phyloP scores from a whole-genome alignment of 2,329 filamentous ascomycete genomes.

The Colletotrichum sp. region DNA sequence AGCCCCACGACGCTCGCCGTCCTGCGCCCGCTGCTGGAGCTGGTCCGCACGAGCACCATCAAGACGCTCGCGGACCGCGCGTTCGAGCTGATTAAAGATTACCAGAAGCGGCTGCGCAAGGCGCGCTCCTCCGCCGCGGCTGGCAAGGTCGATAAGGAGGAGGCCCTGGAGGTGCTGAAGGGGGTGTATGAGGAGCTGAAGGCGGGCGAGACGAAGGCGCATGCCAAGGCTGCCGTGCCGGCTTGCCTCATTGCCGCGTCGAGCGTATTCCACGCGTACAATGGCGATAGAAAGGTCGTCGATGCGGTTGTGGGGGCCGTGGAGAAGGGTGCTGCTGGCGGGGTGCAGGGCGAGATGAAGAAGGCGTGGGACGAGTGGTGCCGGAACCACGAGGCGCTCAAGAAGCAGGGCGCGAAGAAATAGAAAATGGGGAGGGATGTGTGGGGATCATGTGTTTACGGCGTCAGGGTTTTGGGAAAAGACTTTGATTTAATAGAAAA shows the following conservation, averaged over 20 bases:
- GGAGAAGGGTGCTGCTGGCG: conserved; percentile 43
- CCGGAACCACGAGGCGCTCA: conserved; percentile 13
- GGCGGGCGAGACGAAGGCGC: conserved; percentile 68
- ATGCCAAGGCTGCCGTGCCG: conserved; percentile 76
- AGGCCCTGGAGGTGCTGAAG: conserved; percentile 62
- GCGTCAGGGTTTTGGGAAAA: not conserved
- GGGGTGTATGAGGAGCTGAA: conserved; percentile 72
- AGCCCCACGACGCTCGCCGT: conserved; percentile 72
- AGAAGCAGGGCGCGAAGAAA: conserved; percentile 13
- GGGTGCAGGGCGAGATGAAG: conserved; percentile 1
- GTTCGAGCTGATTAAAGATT: conserved; percentile 72
- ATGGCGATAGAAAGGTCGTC: conserved; percentile 56
- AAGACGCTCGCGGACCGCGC: conserved; percentile 79
- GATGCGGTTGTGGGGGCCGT: conserved; percentile 70
- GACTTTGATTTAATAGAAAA: not conserved
- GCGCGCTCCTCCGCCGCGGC: conserved; percentile 46
- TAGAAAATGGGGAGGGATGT: not conserved
- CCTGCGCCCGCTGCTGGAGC: conserved; percentile 76
- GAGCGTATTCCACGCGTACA: conserved; percentile 61
- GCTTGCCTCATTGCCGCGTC: conserved; percentile 72
- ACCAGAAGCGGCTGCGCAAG: conserved; percentile 72
- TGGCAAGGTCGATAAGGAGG: conserved; percentile 38
- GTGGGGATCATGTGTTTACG: conserved; percentile 21
- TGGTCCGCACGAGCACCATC: conserved; percentile 77
- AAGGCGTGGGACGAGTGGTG: conserved; percentile 22